These are phyloP conservation scores for Physcia stellaris DNA, from an alignment of 495 filamentous ascomycete species.

Conservation along the genomic window DNA sequence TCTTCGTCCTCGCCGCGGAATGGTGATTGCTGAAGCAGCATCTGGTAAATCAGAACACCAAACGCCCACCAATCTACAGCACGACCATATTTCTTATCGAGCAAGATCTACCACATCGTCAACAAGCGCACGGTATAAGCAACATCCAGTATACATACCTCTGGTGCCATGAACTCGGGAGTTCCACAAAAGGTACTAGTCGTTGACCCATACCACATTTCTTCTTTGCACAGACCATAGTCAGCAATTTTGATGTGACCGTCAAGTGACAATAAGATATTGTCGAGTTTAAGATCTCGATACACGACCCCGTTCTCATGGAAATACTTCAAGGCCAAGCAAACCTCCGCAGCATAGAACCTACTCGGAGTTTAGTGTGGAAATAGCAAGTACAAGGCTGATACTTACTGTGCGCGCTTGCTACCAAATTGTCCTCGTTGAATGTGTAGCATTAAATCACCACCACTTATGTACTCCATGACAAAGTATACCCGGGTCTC, in stretches of 20 bases:
- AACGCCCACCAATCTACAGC: constrained; percentile 99
- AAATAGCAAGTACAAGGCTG: constrained; percentile 2
- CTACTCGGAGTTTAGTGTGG: constrained; percentile 26
- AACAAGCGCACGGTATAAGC: constrained; percentile 1
- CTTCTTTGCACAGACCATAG: constrained; percentile 98
- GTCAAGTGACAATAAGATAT: constrained; percentile 90
- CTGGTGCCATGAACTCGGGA: constrained; percentile 97
- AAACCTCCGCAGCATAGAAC: constrained; percentile 97
- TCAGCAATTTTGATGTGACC: constrained; percentile 98
- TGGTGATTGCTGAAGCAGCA: constrained; percentile 96
- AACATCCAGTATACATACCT: constrained; percentile 41
- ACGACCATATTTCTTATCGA: constrained; percentile 96
- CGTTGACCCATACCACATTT: constrained; percentile 97
- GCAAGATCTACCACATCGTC: constrained; percentile 55
- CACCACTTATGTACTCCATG: constrained; percentile 99
- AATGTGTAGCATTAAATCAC: constrained; percentile 98
- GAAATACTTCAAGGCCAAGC: constrained; percentile 96
- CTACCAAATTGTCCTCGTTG: constrained; percentile 91
- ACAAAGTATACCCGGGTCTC: constrained; percentile 98
- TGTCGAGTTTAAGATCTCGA: constrained; percentile 97
- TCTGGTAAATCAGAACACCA: constrained; percentile 97
- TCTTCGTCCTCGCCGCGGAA: constrained; percentile 99
- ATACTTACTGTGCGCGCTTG: constrained; percentile 83
- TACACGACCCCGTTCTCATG: constrained; percentile 99
- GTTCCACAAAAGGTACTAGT: constrained; percentile 99